Evolutionary conservation across 2,329 filamentous ascomycete genomes (phyloP), one percentile per base, ranked within the genome.

Genomic region (Phaeosphaeria sp.): DNA sequence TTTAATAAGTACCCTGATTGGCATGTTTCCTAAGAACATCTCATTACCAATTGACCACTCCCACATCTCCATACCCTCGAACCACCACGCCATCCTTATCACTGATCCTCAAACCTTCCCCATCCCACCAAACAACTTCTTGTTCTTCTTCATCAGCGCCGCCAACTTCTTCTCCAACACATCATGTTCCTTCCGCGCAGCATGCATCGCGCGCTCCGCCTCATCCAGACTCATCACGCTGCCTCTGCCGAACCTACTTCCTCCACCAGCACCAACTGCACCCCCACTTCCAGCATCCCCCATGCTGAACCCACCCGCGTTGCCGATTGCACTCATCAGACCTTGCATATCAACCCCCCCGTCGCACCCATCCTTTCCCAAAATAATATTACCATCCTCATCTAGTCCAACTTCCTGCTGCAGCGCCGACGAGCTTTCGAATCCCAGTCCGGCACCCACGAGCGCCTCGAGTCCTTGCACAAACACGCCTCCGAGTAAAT

Each of bases 81-180:
- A n/a, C n/a, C n/a, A n/a, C n/a, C n/a, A n/a, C n/a, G n/a, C n/a
- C n/a, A n/a, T n/a, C n/a, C n/a, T n/a, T n/a, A 22, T 18, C 42
- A 43, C 40, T 43, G 6, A 15, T 6, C n/a, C 40, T 50, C 36
- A 53, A 25, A 40, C 44, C 45, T 44, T 54, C 25, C 39, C 47
- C 24, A 22, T 21, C 18, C 53, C 52, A 1, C 33, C 39, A 45
- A 55, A 49, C 51, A 74, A n/a, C 61, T 73, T 75, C 59, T 66
- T 71, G 49, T 77, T 77, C 64, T 74, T 69, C 66, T 76, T 78
- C 58, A 76, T 71, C n/a, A 76, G 49, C 15, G 56, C 68, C 3
- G 65, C 66, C 24, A 78, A 50, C 57, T 74, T 77, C 64, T 76
- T 76, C 55, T 77, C 75, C 52, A 76, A 46, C 21, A 68, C 68